Percentiles rank a stretch among this genome's conserved stretches.
Evolutionary conservation across 371 early-diverging fungal genomes (phyloP).

Genomic region (Rhizopus arrhizus): DNA sequence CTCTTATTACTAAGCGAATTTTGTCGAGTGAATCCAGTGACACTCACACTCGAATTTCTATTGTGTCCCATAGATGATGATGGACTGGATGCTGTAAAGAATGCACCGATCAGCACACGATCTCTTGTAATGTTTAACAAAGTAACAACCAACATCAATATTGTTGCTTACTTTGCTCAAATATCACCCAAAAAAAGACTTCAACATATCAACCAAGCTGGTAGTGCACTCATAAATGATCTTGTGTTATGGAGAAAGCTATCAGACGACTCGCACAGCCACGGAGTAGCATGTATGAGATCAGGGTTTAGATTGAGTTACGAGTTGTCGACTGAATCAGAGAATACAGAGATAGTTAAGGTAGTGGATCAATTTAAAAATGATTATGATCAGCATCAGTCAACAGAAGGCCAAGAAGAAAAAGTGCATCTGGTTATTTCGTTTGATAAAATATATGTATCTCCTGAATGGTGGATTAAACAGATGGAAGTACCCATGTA

Average conservation of each 20-base stretch:
- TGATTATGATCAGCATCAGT: constrained; percentile 15
- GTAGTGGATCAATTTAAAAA: constrained; percentile 9
- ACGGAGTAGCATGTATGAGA: constrained; percentile 12
- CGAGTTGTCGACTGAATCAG: not conserved
- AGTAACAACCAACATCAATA: constrained; percentile 26
- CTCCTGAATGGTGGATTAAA: constrained; percentile 39
- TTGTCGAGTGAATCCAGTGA: constrained; percentile 19
- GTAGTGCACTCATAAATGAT: constrained; percentile 26
- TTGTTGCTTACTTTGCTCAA: constrained; percentile 30
- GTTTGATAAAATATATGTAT: constrained; percentile 18
- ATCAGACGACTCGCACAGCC: not conserved
- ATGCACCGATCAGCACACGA: not conserved
- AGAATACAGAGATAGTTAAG: constrained; percentile 3
- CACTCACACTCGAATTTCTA: constrained; percentile 23
- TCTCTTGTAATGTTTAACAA: constrained; percentile 21
- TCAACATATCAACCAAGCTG: constrained; percentile 29
- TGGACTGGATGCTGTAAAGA: constrained; percentile 16
- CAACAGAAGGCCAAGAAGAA: not conserved
- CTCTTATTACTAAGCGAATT: constrained; percentile 21
- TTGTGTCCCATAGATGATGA: constrained; percentile 23
- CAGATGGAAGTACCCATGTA: constrained; percentile 19
- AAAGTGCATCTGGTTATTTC: constrained; percentile 13
- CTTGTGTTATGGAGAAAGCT: constrained; percentile 7
- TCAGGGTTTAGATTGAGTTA: constrained; percentile 18
- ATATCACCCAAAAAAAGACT: constrained; percentile 17